Evolutionary conservation across 2,329 filamentous ascomycete species (phyloP).

Genomic region (Trichoderma sp.): DNA sequence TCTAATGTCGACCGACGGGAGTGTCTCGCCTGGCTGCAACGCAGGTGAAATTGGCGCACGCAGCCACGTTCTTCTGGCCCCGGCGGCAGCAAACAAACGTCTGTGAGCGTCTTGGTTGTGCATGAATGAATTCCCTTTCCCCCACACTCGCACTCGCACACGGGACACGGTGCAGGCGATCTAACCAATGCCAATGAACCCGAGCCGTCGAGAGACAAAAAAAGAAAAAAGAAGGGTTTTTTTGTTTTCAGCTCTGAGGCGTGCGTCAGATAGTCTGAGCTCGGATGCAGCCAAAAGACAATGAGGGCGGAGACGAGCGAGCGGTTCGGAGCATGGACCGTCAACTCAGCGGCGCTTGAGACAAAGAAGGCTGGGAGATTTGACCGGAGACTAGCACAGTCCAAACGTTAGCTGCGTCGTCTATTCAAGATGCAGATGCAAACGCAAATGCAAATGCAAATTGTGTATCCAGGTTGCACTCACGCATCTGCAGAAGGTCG

Average conservation of each 20-base stretch:
- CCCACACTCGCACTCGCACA: conserved; percentile 3
- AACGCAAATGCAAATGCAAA: not conserved
- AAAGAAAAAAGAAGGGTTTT: not conserved
- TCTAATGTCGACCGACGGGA: not conserved
- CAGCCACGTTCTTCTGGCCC: conserved; percentile 7
- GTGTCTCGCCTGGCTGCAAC: conserved; percentile 9
- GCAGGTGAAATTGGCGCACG: conserved; percentile 14
- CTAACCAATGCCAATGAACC: not conserved
- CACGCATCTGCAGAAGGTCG: not conserved
- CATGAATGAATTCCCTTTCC: not conserved
- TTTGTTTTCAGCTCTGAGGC: not conserved
- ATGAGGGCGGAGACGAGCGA: not conserved
- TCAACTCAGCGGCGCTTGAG: not conserved
- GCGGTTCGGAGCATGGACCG: conserved; percentile 1
- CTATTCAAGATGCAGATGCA: not conserved
- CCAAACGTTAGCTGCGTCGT: conserved; percentile 11
- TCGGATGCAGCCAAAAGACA: not conserved
- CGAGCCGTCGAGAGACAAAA: not conserved
- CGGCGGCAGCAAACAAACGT: conserved; percentile 13
- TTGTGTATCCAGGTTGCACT: not conserved
- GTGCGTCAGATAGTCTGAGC: not conserved
- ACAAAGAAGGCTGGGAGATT: not conserved
- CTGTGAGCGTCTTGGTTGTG: not conserved
- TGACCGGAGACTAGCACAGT: not conserved
- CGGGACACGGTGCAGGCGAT: not conserved